phyloP scores from a whole-genome alignment of 1,139 yeast species.

The Meyerozyma carpophila region DNA sequence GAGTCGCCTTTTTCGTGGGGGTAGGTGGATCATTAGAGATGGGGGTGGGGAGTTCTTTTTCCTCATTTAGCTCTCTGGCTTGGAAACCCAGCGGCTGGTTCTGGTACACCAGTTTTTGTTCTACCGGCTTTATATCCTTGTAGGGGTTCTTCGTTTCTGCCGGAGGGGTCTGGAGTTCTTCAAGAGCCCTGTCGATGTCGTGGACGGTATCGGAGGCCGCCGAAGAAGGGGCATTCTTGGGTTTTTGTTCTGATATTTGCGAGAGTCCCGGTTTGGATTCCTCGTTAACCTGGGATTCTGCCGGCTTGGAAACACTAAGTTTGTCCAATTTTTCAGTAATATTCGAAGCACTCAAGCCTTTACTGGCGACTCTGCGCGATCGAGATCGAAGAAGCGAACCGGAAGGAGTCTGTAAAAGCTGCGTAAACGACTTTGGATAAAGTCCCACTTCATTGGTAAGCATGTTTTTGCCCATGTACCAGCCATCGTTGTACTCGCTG shows the following conservation, averaged over 20 bases:
- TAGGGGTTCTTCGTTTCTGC: neutral
- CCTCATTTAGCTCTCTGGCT: neutral
- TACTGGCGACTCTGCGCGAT: slow-evolving; percentile 10
- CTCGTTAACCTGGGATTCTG: slow-evolving; percentile 3
- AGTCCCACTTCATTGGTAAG: slow-evolving; percentile 71
- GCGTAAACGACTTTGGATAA: slow-evolving; percentile 84
- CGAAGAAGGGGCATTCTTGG: neutral
- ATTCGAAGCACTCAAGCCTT: slow-evolving; percentile 9
- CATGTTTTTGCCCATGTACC: slow-evolving; percentile 86
- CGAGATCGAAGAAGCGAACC: slow-evolving; percentile 10
- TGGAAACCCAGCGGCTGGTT: neutral
- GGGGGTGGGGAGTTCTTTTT: neutral
- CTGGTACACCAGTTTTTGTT: neutral
- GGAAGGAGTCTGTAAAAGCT: slow-evolving; percentile 21
- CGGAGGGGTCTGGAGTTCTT: slow-evolving; percentile 46
- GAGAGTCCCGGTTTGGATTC: neutral
- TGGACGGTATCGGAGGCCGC: slow-evolving; percentile 55
- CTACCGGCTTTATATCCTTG: neutral
- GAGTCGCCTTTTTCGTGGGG: neutral
- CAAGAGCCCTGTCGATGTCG: slow-evolving; percentile 81
- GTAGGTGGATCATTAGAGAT: neutral
- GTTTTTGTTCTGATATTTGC: neutral
- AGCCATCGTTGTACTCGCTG: slow-evolving; percentile 92
- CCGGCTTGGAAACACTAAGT: slow-evolving; percentile 7
- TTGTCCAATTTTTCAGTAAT: slow-evolving; percentile 16